Evolutionary conservation across 495 filamentous ascomycete genomes (phyloP), one percentile per base, ranked within the genome.

Genomic region (Xanthoparmelia taractica): DNA sequence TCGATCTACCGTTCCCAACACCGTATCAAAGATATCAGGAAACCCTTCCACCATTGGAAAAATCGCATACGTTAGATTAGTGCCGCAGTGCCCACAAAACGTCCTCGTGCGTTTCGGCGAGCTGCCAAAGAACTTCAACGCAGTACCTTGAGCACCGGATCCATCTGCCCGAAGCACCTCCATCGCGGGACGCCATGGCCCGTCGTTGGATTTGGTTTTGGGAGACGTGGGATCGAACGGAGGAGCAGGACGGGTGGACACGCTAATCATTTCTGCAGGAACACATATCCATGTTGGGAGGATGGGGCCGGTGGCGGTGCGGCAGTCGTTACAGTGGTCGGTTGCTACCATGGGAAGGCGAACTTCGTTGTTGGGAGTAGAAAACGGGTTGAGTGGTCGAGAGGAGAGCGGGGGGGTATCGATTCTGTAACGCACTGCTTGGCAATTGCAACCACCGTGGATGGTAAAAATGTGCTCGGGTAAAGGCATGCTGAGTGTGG

Each of bases 271-370:
- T 25, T 37, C 27, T 23, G 50, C 52, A 8, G 69, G 54, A 29
- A 37, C 40, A 34, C 40, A 56, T 29, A 66, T 63, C 48, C 63
- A 65, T 25, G 25, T 45, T 4, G 62, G 65, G 4, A 74, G 54
- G n/a, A 73, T 61, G 13, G 60, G 40, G 25, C 70, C 66, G 0
- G 69, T 63, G 5, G 66, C 69, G 11, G 50, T 43, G 11, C 73
- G 67, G 55, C 73, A 75, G 60, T 72, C 67, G 55, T 73, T 72
- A 65, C 73, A 73, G 57, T 73, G 71, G 57, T 71, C 68, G 2
- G 69, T 59, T 36, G 34, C 10, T 10, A 36, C 34, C 34, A 36
- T 36, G 34, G 34, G 34, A 36, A 36, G 34, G 34, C 34, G 34
- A 36, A 36, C 10, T 36, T 36, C 5, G 10, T 10, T 36, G 10